Conservation (phyloP, 2,329 filamentous ascomycete genomes). For the Plectosphaerella plurivora region DNA sequence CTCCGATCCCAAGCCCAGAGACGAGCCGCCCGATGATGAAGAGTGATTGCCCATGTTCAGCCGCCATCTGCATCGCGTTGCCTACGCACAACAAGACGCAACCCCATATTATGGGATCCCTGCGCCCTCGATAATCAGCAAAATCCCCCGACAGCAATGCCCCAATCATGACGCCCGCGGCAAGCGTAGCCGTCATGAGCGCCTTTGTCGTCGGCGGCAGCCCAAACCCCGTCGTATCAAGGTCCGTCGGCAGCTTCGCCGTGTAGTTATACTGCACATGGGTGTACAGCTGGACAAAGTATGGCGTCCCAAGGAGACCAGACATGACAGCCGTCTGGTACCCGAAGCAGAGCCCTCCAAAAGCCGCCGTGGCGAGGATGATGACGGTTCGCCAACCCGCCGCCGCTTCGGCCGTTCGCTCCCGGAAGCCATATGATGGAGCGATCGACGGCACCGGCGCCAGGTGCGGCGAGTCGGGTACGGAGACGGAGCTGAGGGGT, state of each 20-base stretch:
- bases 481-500: too few species aligned
- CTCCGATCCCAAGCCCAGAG: slow-evolving; percentile 62
- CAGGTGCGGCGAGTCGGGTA: too few species aligned
- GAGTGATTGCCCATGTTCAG: slow-evolving; percentile 42
- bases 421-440: too few species aligned
- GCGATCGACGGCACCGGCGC: too few species aligned
- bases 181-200: slow-evolving; percentile 63
- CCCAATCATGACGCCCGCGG: slow-evolving; percentile 60
- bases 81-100: slow-evolving; percentile 57
- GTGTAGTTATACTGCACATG: slow-evolving; percentile 24
- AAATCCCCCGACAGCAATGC: slow-evolving; percentile 62
- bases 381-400: slow-evolving; percentile 56
- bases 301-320: slow-evolving; percentile 34
- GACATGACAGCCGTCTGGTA: slow-evolving; percentile 57
- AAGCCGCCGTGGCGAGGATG: slow-evolving; percentile 56
- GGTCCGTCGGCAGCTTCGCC: slow-evolving; percentile 14
- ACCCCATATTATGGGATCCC: slow-evolving; percentile 52
- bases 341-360: slow-evolving; percentile 57
- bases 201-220: slow-evolving; percentile 19
- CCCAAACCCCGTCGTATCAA: slow-evolving; percentile 12
- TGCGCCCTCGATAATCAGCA: slow-evolving; percentile 60
- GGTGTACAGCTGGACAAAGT: slow-evolving; percentile 35
- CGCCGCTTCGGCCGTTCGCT: slow-evolving; percentile 42
- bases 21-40: slow-evolving; percentile 62
- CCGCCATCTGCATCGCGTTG: slow-evolving; percentile 55